phyloP scores from a whole-genome alignment of 495 filamentous ascomycete genomes.

The Glarea lozoyensis region DNA sequence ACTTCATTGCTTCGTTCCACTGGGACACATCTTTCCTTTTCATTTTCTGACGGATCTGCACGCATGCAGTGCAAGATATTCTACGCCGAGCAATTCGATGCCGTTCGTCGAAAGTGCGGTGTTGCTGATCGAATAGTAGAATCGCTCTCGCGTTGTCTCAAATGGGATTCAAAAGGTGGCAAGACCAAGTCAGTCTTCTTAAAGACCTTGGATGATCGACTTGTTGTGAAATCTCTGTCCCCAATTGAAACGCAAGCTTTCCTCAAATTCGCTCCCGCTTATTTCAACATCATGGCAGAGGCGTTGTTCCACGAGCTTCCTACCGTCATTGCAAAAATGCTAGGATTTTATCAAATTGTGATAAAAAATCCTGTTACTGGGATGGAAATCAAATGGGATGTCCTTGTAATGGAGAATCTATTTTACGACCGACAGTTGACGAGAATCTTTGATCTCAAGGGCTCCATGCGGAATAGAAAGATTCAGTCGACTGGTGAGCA shows the following conservation, averaged over 20 bases:
- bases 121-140: slow-evolving; percentile 91
- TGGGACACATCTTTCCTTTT: slow-evolving; percentile 88
- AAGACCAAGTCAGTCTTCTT: slow-evolving; percentile 98
- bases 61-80: slow-evolving; percentile 97
- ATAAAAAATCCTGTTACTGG: slow-evolving; percentile 93
- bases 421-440: slow-evolving; percentile 92
- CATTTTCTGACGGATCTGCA: slow-evolving; percentile 83
- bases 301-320: slow-evolving; percentile 93
- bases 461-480: slow-evolving; percentile 95
- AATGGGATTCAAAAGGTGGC: slow-evolving; percentile 97
- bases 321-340: slow-evolving; percentile 97
- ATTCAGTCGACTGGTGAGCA: slow-evolving; percentile 90
- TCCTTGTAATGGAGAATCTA: slow-evolving; percentile 96
- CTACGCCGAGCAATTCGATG: slow-evolving; percentile 96
- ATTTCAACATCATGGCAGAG: slow-evolving; percentile 95
- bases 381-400: slow-evolving; percentile 87
- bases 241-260: slow-evolving; percentile 90
- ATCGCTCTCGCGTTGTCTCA: slow-evolving; percentile 85
- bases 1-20: slow-evolving; percentile 69
- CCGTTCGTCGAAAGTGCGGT: slow-evolving; percentile 83
- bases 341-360: slow-evolving; percentile 93
- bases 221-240: slow-evolving; percentile 77
- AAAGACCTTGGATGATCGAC: slow-evolving; percentile 90
- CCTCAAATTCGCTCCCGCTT: slow-evolving; percentile 87
- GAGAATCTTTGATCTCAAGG: slow-evolving; percentile 96